phyloP scores from a whole-genome alignment of 192 early-diverging fungal species.

The Backusella liffmaniae region DNA sequence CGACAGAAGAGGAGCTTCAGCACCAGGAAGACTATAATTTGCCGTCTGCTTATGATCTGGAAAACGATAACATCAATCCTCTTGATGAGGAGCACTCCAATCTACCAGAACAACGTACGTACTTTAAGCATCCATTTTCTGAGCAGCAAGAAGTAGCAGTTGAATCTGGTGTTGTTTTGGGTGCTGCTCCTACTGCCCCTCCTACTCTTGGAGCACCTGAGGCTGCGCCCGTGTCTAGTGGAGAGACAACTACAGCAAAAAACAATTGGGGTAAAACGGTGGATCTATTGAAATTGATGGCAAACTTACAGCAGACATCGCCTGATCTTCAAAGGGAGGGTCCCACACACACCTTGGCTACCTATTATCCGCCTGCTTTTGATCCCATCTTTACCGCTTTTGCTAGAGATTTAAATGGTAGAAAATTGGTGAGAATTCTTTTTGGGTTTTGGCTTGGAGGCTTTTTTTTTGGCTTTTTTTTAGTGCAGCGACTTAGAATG shows the following conservation, averaged over 20 bases:
- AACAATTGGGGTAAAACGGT: constrained; percentile 23
- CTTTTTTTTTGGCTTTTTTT: neutral
- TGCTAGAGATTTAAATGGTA: constrained; percentile 27
- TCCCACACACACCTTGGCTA: constrained; percentile 17
- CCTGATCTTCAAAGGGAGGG: neutral
- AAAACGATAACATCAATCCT: constrained; percentile 9
- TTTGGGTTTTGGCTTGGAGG: neutral
- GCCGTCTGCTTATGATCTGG: constrained; percentile 10
- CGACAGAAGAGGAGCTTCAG: neutral
- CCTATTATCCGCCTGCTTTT: constrained; percentile 37
- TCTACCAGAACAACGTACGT: neutral
- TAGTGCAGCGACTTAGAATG: neutral
- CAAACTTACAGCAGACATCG: constrained; percentile 5
- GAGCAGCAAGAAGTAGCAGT: constrained; percentile 4
- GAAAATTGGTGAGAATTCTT: constrained; percentile 24
- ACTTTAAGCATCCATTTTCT: neutral
- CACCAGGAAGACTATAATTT: constrained; percentile 8
- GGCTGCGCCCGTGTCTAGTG: neutral
- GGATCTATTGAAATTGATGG: constrained; percentile 23
- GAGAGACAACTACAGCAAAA: neutral
- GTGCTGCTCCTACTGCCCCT: neutral
- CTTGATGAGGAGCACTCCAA: neutral
- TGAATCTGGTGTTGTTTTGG: neutral
- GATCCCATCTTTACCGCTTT: constrained; percentile 32
- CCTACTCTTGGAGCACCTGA: neutral